Evolutionary conservation across 345 rosid genomes (phyloP), one percentile per base, ranked within the genome.

Genomic region (Eucalyptus caleyi): DNA sequence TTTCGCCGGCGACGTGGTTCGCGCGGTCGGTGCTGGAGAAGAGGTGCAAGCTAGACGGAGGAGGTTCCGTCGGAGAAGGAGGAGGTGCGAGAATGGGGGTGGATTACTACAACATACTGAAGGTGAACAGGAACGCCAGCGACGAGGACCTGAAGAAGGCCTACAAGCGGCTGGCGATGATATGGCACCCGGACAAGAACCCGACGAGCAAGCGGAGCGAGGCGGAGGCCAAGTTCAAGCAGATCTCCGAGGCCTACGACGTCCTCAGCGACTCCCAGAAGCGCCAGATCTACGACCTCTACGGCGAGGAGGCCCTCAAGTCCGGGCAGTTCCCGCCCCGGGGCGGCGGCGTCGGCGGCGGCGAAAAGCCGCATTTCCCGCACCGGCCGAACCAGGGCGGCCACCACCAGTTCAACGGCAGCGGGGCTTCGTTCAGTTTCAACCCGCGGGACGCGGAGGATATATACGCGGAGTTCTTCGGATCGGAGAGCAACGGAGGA

Each of bases 111-210:
- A 97, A 97, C 90, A 96, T 96, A 80, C 95, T 97, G 13, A 97
- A 97, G 91, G 98, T 97, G 89, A 97, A 97, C 86, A 93, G 98
- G 88, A 94, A 95, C 88, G 99, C 99, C 30, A 95, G 92, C 92
- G 98, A 94, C 2, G 98, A 97, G 11, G 99, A 97, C 88, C 95
- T 97, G 32, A 95, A 94, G 90, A 97, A 94, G 91, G 94, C 99
- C 32, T 97, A 97, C 95, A 96, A 95, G 92, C 92, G 99, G 62
- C 95, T 97, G 10, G 99, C 99, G 11, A 97, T 96, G 98, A 97
- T 97, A 50, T 97, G 99, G 99, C 99, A 97, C 92, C 99, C 99
- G 4, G 99, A 97, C 88, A 97, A 97, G 94, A 95, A 96, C 92
- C 99, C 98, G 40, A 87, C 97, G 7, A 45, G 92, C 49, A 91